Conservation (phyloP, 1,284 basidiomycete species). For the Cutaneotrichosporon sp. region DNA sequence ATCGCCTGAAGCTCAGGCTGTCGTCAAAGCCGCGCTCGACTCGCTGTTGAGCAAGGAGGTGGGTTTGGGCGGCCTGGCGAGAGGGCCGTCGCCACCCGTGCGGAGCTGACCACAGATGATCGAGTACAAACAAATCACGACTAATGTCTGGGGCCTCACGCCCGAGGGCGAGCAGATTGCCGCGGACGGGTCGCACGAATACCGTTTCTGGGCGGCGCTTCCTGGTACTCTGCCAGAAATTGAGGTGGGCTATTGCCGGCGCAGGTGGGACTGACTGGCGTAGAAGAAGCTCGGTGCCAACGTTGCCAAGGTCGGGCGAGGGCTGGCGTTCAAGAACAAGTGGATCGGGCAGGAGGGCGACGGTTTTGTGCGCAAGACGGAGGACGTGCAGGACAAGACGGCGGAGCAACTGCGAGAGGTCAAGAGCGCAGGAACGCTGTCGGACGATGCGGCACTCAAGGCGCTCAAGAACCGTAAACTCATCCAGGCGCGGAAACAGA, state of each 20-base stretch:
- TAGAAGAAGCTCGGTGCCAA: conserved; percentile 61
- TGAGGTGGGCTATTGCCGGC: conserved; percentile 47
- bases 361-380: conserved; percentile 70
- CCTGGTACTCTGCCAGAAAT: conserved; percentile 63
- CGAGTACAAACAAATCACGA: conserved; percentile 70
- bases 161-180: conserved; percentile 75
- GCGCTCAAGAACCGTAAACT: conserved; percentile 92
- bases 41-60: conserved; percentile 81
- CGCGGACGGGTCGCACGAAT: conserved; percentile 83
- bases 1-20: conserved; percentile 67
- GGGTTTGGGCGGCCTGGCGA: conserved; percentile 35
- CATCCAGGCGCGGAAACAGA: conserved; percentile 66
- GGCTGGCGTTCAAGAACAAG: conserved; percentile 91
- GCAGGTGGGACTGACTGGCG: neutral
- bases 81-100: too few relatives aligned
- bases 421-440: conserved; percentile 60
- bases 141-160: conserved; percentile 66
- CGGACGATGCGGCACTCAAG: conserved; percentile 66
- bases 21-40: conserved; percentile 80
- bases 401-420: conserved; percentile 71
- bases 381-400: conserved; percentile 66
- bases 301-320: conserved; percentile 80
- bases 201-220: conserved; percentile 79
- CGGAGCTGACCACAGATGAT: conserved; percentile 63
- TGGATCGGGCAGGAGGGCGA: conserved; percentile 92